Base-by-base conservation (phyloP, 805 yeast species). In the Candida xyloterini region DNA sequence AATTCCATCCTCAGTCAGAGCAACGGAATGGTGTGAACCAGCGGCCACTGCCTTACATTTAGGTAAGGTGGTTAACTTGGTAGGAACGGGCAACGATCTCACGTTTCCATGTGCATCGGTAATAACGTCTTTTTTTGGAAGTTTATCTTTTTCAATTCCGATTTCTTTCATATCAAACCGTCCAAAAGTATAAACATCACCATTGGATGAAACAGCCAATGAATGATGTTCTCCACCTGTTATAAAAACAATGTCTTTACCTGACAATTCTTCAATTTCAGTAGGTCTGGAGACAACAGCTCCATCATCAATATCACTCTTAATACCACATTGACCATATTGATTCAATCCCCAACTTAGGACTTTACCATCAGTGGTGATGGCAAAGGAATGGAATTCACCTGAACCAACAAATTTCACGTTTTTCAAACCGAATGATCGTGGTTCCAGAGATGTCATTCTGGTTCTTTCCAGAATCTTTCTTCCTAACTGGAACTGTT, bases 181-280 rank as follows among this genome's bases (percentile, higher is more conserved):
- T 23, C 99, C 99, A 73, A 90, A 91, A 0, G 86, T 67, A 52
- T 78, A 85, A 10, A 93, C 73, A 1, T 81, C 79, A 27, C 98
- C 97, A 21, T 70, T 73, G 24, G 70, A 65, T 2, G 87, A 69
- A 35, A 93, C 64, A 0, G 95, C 89, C 38, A 91, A 57, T 8
- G 95, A 75, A 57, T 93, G 98, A 60, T 93, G 99, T 59, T 91
- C 96, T 46, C 99, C 99, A 15, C 95, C 96, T 8, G 86, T 82
- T 38, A 93, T 78, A 49, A 69, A 68, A 21, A 68, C 70, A 34
- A 84, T 76, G 9, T 71, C 65, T 50, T 79, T 76, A 18, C 70
- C 81, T 4, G 77, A 70, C 33, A 93, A 75, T 11, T 73, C 69
- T n/a, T 72, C 70, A 30, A 90, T 82, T 39, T 74, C 74, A 0